Evolutionary conservation across 257 asterid species (phyloP), one percentile per base, ranked within the genome.

Genomic region (Nicotiana undulata): DNA sequence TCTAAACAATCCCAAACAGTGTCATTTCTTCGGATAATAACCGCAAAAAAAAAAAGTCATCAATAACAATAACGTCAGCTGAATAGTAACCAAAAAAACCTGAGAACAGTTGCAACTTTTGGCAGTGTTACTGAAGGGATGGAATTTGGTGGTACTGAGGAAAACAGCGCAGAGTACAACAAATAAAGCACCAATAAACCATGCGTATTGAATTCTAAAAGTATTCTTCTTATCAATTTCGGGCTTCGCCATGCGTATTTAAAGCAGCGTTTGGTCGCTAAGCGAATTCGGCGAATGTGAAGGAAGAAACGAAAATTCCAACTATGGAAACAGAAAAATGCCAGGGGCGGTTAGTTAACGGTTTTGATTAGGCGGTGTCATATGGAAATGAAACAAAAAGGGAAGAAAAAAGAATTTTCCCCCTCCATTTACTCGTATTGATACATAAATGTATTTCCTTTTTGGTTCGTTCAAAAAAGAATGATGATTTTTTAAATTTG

Each of bases 51-150:
- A 46, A 46, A 3, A 51, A 13, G 1, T 51, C 55, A 51, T 51
- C 55, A 51, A 51, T 51, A 51, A 13, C 18, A 51, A 51, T 13
- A 15, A 52, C 6, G 17, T 52, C n/a, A 52, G n/a, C 58, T 52
- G n/a, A 52, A 52, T 52, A 7, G 0, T 40, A 52, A 52, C 3
- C 6, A 7, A 55, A 55, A 16, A 56, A 77, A 85, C 89, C 87
- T 86, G 89, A 68, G 87, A 83, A 68, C 85, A 88, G 68, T 77
- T 59, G 79, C 87, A 82, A 80, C 29, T 77, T 46, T 66, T 82
- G 79, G 7, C 46, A 16, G 83, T 76, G 80, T 81, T 89, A 61
- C 22, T 46, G 67, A 85, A 12, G 81, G 51, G 28, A 74, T 81
- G 64, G 68, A 7, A 75, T 28, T 20, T 72, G 5, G 86, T 68